Evolutionary conservation across 192 early-diverging fungal genomes (phyloP).

Genomic region (Piromyces sp.): DNA sequence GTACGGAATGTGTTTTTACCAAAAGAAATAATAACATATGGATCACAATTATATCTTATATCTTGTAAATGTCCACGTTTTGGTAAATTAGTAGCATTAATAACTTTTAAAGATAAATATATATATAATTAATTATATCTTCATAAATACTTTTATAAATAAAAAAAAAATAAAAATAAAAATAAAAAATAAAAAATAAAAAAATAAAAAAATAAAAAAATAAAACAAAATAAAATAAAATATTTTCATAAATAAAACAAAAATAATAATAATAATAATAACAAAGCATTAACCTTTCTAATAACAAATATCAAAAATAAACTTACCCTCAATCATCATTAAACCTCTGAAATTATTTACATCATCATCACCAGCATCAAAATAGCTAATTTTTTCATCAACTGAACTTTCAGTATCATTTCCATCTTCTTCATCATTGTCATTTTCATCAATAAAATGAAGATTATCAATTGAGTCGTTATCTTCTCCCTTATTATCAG

Average conservation of each 20-base stretch:
- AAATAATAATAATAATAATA: no score
- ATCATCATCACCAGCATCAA: background rate
- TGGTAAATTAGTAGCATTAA: slow-evolving; percentile 18
- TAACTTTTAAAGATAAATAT: slow-evolving; percentile 8
- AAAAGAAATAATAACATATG: slow-evolving; percentile 59
- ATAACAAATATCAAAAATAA: background rate
- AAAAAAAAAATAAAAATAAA: background rate
- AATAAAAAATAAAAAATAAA: no score
- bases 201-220: no score
- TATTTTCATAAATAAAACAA: no score
- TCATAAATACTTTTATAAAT: no score
- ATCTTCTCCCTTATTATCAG: background rate
- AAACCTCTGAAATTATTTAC: background rate
- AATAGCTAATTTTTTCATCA: background rate
- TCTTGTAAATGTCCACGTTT: slow-evolving; percentile 14
- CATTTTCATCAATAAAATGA: background rate
- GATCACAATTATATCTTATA: slow-evolving; percentile 58
- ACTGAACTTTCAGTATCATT: background rate
- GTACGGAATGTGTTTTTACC: slow-evolving; percentile 52
- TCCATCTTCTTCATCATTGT: background rate
- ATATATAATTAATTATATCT: no score
- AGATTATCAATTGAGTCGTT: background rate
- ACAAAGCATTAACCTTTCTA: no score
- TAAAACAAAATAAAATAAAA: no score
- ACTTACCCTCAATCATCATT: background rate